These are phyloP conservation scores for Lecanoromycetidae sp. DNA, from an alignment of 2,329 filamentous ascomycete species.

Conservation along the genomic window DNA sequence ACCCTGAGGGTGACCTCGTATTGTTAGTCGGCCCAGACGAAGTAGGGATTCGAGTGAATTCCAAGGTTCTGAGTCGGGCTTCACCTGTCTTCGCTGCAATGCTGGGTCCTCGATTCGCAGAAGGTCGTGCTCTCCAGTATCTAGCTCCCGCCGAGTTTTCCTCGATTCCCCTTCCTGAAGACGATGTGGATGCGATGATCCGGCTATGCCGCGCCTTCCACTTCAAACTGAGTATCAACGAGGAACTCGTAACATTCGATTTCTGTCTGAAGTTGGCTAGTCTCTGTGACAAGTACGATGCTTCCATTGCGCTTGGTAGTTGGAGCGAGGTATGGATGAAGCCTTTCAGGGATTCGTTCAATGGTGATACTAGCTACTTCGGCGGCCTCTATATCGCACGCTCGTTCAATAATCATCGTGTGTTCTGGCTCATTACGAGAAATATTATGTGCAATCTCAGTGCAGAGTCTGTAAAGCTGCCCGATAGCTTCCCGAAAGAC, in stretches of 20 bases:
- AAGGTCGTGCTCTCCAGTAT: not conserved
- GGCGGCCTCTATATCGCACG: not conserved
- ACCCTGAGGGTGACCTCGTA: too few relatives aligned
- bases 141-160: not conserved
- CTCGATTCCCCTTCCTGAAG: constrained; percentile 3
- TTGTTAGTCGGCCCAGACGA: not conserved
- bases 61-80: constrained; percentile 8
- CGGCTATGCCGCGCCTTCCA: constrained; percentile 2
- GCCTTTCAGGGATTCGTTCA: not conserved
- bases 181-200: constrained; percentile 8
- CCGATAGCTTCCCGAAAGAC: too few relatives aligned
- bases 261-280: constrained; percentile 3
- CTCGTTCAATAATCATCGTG: constrained; percentile 1
- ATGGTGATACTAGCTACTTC: not conserved
- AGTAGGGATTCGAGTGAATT: constrained; percentile 5
- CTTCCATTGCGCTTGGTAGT: not conserved
- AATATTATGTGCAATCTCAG: too few relatives aligned
- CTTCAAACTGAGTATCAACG: not conserved
- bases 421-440: too few relatives aligned
- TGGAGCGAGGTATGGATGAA: not conserved
- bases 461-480: too few relatives aligned
- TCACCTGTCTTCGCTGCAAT: constrained; percentile 10
- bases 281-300: constrained; percentile 10
- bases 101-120: constrained; percentile 4
- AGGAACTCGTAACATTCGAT: not conserved